Conservation (phyloP, 2,329 filamentous ascomycete genomes). For the Ambrosiella beaveri region DNA sequence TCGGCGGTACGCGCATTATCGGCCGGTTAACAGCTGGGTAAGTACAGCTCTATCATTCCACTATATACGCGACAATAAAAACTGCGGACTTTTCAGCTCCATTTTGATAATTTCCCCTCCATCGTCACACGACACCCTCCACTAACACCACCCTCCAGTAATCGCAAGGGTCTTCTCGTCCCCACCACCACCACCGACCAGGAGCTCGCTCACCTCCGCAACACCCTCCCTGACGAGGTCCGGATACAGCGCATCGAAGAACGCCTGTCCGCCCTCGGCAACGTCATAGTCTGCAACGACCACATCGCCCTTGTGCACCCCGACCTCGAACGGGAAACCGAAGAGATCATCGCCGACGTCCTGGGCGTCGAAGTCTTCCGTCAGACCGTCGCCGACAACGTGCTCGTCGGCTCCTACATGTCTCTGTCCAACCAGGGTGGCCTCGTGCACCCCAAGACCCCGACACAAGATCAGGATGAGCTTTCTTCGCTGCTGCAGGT, state of each 20-base stretch:
- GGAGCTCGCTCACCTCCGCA: conserved; percentile 91
- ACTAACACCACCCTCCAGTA: conserved; percentile 31
- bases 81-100: background rate
- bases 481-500: conserved; percentile 85
- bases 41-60: conserved; percentile 17
- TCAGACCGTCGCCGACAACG: conserved; percentile 93
- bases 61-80: background rate
- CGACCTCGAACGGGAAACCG: conserved; percentile 90
- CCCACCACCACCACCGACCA: conserved; percentile 94
- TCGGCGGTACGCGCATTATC: conserved; percentile 90
- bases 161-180: conserved; percentile 90
- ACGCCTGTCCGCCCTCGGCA: conserved; percentile 82
- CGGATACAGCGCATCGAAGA: conserved; percentile 98
- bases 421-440: conserved; percentile 87
- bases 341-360: conserved; percentile 95
- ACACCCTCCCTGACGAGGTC: conserved; percentile 77
- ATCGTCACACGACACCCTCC: background rate
- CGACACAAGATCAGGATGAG: conserved; percentile 95
- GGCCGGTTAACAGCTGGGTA: conserved; percentile 86
- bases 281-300: conserved; percentile 93
- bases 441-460: conserved; percentile 92
- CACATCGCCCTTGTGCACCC: conserved; percentile 94
- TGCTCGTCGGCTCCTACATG: conserved; percentile 95
- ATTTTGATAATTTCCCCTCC: background rate
- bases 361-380: conserved; percentile 77